Percentiles rank a stretch among this genome's conserved stretches.
phyloP scores from a whole-genome alignment of 108 stramenopile species.

The Cyclotella cryptica region DNA sequence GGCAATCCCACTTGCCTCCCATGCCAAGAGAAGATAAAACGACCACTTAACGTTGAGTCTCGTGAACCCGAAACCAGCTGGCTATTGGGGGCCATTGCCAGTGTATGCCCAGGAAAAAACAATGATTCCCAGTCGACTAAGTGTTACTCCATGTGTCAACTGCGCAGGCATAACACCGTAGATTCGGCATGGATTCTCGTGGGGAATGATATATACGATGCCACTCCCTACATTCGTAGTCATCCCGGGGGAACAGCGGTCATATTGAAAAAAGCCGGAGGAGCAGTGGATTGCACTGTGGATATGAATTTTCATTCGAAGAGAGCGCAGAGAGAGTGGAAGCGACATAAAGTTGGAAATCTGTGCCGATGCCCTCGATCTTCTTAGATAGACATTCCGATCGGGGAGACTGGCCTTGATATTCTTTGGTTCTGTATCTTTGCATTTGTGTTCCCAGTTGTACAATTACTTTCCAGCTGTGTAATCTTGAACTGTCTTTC shows the following conservation, averaged over 20 bases:
- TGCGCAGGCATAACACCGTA: slow-evolving; percentile 65
- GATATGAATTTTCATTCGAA: slow-evolving; percentile 79
- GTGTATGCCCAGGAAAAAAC: slow-evolving; percentile 18
- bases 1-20: slow-evolving; percentile 27
- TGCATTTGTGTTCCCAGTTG: neutral
- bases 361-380: slow-evolving; percentile 37
- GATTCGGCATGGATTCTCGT: slow-evolving; percentile 83
- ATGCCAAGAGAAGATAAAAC: slow-evolving; percentile 47
- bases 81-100: slow-evolving; percentile 16
- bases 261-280: slow-evolving; percentile 73
- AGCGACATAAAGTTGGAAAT: slow-evolving; percentile 61
- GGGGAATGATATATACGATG: slow-evolving; percentile 83
- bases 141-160: slow-evolving; percentile 65
- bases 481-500: too few species aligned
- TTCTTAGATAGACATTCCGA: neutral
- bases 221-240: slow-evolving; percentile 63
- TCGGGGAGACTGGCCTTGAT: neutral
- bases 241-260: slow-evolving; percentile 82
- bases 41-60: slow-evolving; percentile 8
- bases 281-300: slow-evolving; percentile 67
- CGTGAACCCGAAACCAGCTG: slow-evolving; percentile 17
- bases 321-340: slow-evolving; percentile 63
- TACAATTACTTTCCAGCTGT: neutral
- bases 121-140: slow-evolving; percentile 15
- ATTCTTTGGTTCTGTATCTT: neutral